Conservation (phyloP, 805 yeast genomes). For the Saturnispora quitensis region DNA sequence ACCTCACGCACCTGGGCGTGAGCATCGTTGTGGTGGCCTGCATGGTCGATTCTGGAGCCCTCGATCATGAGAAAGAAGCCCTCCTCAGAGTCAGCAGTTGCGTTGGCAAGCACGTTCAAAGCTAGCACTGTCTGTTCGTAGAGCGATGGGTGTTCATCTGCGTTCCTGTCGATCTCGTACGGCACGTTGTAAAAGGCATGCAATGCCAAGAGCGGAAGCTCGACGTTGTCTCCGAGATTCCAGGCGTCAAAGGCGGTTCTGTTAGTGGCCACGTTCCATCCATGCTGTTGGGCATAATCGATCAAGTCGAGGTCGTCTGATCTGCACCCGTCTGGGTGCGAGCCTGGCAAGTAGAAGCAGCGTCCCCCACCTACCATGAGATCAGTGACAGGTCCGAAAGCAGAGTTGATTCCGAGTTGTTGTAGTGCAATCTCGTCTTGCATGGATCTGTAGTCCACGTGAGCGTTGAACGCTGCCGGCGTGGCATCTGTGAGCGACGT, state of each 20-base stretch:
- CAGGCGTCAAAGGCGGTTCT: slow-evolving; percentile 50
- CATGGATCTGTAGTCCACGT: slow-evolving; percentile 64
- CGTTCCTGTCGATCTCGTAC: slow-evolving; percentile 69
- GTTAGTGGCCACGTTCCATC: slow-evolving; percentile 58
- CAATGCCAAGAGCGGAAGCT: slow-evolving; percentile 68
- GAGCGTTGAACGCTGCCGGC: slow-evolving; percentile 83
- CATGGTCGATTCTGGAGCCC: slow-evolving; percentile 92
- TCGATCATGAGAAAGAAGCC: slow-evolving; percentile 85
- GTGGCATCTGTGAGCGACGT: slow-evolving; percentile 93
- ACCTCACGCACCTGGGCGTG: slow-evolving; percentile 92
- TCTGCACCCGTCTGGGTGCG: slow-evolving; percentile 54
- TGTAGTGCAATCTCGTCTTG: slow-evolving; percentile 85
- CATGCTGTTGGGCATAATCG: slow-evolving; percentile 47
- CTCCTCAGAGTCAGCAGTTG: slow-evolving; percentile 61
- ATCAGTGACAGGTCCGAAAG: slow-evolving; percentile 73
- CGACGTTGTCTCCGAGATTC: slow-evolving; percentile 49
- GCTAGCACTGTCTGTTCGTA: slow-evolving; percentile 75
- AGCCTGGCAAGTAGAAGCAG: slow-evolving; percentile 61
- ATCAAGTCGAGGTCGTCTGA: slow-evolving; percentile 61
- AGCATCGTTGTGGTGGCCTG: slow-evolving; percentile 90
- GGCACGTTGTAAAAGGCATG: slow-evolving; percentile 75
- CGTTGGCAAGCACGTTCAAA: slow-evolving; percentile 52
- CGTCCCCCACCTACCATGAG: slow-evolving; percentile 89
- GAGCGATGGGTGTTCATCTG: slow-evolving; percentile 57
- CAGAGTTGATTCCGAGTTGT: slow-evolving; percentile 65